phyloP scores from a whole-genome alignment of 345 rosid species.

The Euphorbia peplus region DNA sequence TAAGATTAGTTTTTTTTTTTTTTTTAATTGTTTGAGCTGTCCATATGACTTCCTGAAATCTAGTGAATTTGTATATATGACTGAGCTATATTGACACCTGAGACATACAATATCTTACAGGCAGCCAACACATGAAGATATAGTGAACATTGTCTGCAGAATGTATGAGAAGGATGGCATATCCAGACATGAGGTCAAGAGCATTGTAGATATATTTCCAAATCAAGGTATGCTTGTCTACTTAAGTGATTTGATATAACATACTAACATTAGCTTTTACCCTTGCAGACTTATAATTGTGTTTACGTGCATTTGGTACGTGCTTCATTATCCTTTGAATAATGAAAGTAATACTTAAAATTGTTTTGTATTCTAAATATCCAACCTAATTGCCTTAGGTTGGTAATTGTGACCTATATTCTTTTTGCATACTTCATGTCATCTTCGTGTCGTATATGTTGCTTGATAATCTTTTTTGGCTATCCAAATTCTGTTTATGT shows the following conservation, averaged over 20 bases:
- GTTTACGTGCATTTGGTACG: background rate
- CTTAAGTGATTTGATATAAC: background rate
- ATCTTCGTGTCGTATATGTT: background rate
- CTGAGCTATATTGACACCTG: constrained; percentile 16
- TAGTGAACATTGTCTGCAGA: constrained; percentile 76
- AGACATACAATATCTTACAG: constrained; percentile 38
- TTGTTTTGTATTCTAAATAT: background rate
- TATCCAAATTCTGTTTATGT: background rate
- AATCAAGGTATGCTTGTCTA: constrained; percentile 64
- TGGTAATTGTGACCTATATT: background rate
- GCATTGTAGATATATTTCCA: constrained; percentile 71
- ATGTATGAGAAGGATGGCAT: constrained; percentile 91
- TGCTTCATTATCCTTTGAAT: background rate
- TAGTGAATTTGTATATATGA: background rate
- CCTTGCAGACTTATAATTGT: background rate
- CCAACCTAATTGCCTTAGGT: background rate
- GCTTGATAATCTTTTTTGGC: background rate
- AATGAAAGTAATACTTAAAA: background rate
- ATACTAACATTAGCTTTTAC: background rate
- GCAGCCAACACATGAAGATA: constrained; percentile 89
- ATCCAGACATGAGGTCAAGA: constrained; percentile 52
- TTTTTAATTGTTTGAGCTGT: background rate
- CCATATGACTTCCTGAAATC: background rate
- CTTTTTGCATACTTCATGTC: background rate
- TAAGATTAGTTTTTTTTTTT: background rate